phyloP scores from a whole-genome alignment of 73 alveolate genomes.

The Paraurostyla sp. region DNA sequence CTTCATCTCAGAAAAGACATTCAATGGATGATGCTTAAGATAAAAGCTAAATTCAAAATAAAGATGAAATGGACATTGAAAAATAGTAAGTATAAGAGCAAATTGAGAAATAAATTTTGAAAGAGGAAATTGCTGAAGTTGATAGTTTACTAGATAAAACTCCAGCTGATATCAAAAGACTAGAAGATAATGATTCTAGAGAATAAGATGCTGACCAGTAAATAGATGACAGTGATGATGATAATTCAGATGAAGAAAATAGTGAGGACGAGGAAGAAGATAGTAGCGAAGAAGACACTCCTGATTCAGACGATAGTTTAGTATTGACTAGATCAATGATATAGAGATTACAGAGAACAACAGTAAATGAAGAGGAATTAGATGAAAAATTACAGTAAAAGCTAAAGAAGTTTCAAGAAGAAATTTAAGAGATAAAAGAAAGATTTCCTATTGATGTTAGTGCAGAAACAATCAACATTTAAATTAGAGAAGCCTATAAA shows the following conservation, averaged over 20 bases:
- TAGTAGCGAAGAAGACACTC: neutral
- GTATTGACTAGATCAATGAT: conserved; percentile 16
- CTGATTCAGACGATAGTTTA: neutral
- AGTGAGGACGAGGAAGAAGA: neutral
- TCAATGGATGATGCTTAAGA: no score
- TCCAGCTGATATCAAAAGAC: neutral
- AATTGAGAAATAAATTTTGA: no score
- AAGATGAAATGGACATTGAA: no score
- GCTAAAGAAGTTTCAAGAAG: neutral
- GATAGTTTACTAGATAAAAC: neutral
- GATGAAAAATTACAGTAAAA: neutral
- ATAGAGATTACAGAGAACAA: neutral
- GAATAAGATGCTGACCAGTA: neutral
- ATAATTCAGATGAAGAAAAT: neutral
- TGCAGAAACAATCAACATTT: neutral
- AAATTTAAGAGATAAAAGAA: neutral
- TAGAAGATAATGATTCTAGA: neutral
- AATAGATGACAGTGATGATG: conserved; percentile 17
- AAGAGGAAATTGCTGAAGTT: no score
- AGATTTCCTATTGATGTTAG: conserved; percentile 4
- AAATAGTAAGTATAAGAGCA: no score
- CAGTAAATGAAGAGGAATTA: neutral
- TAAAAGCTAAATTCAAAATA: no score
- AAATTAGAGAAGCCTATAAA: neutral
- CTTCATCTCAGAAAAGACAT: no score